These are phyloP conservation scores for Ogataea pini DNA, from an alignment of 805 yeast genomes.

Conservation along the genomic window DNA sequence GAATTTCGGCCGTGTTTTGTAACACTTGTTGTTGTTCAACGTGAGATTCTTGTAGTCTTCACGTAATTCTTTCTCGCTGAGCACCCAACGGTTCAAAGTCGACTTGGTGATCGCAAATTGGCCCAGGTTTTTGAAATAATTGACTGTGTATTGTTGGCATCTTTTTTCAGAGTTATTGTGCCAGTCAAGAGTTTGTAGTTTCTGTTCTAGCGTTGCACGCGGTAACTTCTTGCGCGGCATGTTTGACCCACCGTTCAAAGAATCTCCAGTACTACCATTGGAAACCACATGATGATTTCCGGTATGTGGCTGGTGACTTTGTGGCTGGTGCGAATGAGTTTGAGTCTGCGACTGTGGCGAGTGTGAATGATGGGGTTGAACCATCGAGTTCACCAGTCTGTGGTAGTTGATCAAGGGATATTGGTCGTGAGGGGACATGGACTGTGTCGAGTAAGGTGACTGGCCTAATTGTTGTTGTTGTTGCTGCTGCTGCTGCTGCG, in stretches of 20 bases:
- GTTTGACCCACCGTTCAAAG: background rate
- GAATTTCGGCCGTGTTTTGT: constrained; percentile 36
- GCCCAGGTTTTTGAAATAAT: constrained; percentile 32
- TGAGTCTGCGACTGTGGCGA: constrained; percentile 4
- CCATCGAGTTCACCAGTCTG: constrained; percentile 2
- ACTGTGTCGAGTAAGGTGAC: background rate
- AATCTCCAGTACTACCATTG: background rate
- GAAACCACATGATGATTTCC: background rate
- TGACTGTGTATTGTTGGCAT: constrained; percentile 39
- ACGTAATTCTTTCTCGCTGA: constrained; percentile 35
- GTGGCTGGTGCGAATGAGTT: constrained; percentile 7
- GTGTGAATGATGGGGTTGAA: constrained; percentile 5
- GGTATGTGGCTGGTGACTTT: constrained; percentile 1
- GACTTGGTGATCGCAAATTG: constrained; percentile 41
- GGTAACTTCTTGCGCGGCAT: constrained; percentile 25
- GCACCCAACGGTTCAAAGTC: constrained; percentile 42
- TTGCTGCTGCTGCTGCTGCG: constrained; percentile 10
- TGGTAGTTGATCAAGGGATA: constrained; percentile 8
- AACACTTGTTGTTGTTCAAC: constrained; percentile 28
- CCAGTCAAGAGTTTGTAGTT: constrained; percentile 40
- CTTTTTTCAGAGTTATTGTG: constrained; percentile 31
- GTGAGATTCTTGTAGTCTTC: constrained; percentile 30
- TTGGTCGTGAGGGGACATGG: constrained; percentile 3
- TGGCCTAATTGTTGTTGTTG: constrained; percentile 6
- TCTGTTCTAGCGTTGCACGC: constrained; percentile 40